phyloP scores from a whole-genome alignment of 169 alveolate species.

The Eimeria maxima region DNA sequence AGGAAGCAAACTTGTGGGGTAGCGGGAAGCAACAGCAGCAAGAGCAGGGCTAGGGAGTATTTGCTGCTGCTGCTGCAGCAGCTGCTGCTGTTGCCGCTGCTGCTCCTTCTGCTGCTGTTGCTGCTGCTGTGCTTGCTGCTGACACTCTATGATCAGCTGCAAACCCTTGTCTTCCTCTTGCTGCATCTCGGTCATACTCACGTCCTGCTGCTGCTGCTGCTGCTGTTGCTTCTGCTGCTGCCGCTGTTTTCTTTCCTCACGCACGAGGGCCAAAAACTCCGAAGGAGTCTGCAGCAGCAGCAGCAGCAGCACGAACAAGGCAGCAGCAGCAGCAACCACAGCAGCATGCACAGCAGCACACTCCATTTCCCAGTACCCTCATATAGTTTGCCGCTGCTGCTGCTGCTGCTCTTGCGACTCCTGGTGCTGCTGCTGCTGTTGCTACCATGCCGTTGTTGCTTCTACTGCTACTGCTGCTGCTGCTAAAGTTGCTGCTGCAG shows the following conservation, averaged over 20 bases:
- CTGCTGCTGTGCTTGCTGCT: slow-evolving; percentile 27
- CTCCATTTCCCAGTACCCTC: neutral
- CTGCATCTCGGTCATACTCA: too few species aligned
- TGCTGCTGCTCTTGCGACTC: too few species aligned
- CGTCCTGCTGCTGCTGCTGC: neutral
- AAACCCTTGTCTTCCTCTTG: neutral
- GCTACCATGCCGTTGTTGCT: too few species aligned
- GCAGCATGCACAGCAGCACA: too few species aligned
- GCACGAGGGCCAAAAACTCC: neutral
- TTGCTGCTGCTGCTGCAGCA: too few species aligned
- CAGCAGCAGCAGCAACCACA: too few species aligned
- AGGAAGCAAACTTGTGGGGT: slow-evolving; percentile 20
- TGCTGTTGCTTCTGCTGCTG: neutral
- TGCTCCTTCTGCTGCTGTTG: too few species aligned
- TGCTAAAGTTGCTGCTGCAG: slow-evolving; percentile 24
- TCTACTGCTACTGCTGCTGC: too few species aligned
- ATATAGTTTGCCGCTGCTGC: neutral
- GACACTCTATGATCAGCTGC: neutral
- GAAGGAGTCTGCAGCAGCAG: neutral
- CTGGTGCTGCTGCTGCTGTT: too few species aligned
- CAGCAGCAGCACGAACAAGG: too few species aligned
- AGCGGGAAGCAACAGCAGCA: slow-evolving; percentile 31
- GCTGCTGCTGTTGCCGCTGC: too few species aligned
- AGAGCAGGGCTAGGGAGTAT: too few species aligned
- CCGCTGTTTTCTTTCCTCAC: neutral